Conservation (phyloP, 306 rosid genomes). For the Vicia faba region DNA sequence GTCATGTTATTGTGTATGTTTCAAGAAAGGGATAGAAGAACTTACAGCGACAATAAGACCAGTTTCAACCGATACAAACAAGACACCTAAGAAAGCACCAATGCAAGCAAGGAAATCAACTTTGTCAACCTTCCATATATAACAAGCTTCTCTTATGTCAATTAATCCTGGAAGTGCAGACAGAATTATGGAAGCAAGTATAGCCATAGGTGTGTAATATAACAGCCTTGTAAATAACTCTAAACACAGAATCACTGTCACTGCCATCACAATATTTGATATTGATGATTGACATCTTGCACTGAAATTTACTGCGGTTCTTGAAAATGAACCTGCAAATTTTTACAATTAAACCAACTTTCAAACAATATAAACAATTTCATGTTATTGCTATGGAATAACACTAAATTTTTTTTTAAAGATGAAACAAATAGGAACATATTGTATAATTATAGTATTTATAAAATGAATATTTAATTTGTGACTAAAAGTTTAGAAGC, state of each 20-base stretch:
- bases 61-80: conserved; percentile 65
- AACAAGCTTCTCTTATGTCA: conserved; percentile 56
- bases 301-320: conserved; percentile 83
- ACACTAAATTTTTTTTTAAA: too few species aligned
- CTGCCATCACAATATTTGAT: conserved; percentile 81
- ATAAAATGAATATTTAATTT: too few species aligned
- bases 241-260: conserved; percentile 65
- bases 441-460: too few species aligned
- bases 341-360: neutral
- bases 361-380: neutral
- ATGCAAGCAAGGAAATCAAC: conserved; percentile 75
- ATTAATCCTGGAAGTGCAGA: conserved; percentile 86
- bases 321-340: conserved; percentile 77
- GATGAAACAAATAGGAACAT: too few species aligned
- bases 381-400: too few species aligned
- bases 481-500: neutral
- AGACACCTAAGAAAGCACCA: conserved; percentile 78
- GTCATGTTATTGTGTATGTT: too few species aligned
- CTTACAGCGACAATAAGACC: conserved; percentile 80
- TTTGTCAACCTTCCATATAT: conserved; percentile 84
- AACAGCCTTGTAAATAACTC: conserved; percentile 68
- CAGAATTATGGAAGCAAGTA: conserved; percentile 80
- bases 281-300: conserved; percentile 71
- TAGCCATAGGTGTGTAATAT: conserved; percentile 81
- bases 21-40: neutral